These are phyloP conservation scores for Ichthyophthirius multifiliis DNA, from an alignment of 169 alveolate genomes.

Conservation along the genomic window DNA sequence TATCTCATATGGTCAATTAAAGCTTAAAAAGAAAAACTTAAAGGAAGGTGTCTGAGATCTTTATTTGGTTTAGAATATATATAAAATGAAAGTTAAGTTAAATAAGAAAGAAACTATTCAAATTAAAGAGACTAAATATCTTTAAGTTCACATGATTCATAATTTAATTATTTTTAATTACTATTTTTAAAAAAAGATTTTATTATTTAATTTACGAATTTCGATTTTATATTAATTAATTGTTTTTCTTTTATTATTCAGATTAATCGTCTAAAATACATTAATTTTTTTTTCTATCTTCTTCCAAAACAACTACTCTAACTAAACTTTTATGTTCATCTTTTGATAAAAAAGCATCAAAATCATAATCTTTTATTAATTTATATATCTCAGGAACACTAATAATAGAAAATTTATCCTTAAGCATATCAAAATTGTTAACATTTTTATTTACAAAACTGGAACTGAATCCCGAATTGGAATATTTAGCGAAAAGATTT, in stretches of 20 bases:
- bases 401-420: conserved; percentile 14
- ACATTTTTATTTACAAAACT: neutral
- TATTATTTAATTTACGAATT: too few species aligned
- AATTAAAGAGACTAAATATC: neutral
- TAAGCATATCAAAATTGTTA: conserved; percentile 22
- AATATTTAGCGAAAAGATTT: conserved; percentile 29
- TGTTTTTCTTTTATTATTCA: too few species aligned
- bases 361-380: conserved; percentile 31
- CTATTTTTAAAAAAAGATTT: neutral
- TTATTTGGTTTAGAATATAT: neutral
- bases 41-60: conserved; percentile 13
- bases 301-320: conserved; percentile 17
- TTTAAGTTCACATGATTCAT: neutral
- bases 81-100: neutral
- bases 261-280: neutral
- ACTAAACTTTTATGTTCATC: conserved; percentile 18
- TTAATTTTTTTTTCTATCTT: neutral
- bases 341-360: conserved; percentile 1
- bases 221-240: neutral
- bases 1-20: conserved; percentile 41
- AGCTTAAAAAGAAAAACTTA: neutral
- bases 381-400: conserved; percentile 26
- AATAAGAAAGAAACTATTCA: neutral
- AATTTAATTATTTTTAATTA: neutral
- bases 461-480: conserved; percentile 25